A percentile compares a stretch with the other conserved stretches of the same genome.
These are phyloP conservation scores for Xylaria sp. DNA, from an alignment of 2,329 filamentous ascomycete genomes.

Conservation along the genomic window DNA sequence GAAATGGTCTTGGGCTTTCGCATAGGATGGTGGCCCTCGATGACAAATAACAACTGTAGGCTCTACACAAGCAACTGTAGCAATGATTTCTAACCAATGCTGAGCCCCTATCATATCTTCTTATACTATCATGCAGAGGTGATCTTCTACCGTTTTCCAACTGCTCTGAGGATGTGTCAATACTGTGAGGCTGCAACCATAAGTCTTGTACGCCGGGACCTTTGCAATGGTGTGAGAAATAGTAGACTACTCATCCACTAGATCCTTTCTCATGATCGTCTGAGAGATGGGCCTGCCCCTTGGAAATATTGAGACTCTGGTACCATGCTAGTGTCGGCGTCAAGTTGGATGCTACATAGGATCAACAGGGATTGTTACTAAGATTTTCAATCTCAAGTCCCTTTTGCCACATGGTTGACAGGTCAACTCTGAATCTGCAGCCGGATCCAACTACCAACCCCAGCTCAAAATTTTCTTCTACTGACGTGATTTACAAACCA, in stretches of 20 bases:
- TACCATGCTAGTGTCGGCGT: neutral
- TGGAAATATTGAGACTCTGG: conserved; percentile 2
- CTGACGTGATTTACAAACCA: conserved; percentile 2
- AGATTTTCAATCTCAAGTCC: conserved; percentile 15
- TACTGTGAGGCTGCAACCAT: neutral
- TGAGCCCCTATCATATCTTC: neutral
- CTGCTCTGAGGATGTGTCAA: neutral
- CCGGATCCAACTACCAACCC: conserved; percentile 19
- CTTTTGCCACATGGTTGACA: conserved; percentile 34
- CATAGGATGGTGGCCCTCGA: neutral
- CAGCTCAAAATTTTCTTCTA: conserved; percentile 16
- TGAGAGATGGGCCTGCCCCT: neutral
- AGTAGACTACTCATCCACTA: neutral
- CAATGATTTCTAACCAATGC: neutral
- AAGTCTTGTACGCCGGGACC: neutral
- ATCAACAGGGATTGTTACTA: conserved; percentile 14
- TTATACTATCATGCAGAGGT: neutral
- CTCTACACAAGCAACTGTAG: neutral
- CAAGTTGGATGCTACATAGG: neutral
- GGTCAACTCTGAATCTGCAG: conserved; percentile 18
- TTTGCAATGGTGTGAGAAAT: neutral
- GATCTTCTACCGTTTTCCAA: neutral
- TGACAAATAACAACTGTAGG: no score
- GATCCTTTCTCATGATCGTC: neutral
- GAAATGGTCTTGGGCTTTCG: neutral